Conservation (phyloP, 352 stramenopile genomes). For the Phytophthora litchii region DNA sequence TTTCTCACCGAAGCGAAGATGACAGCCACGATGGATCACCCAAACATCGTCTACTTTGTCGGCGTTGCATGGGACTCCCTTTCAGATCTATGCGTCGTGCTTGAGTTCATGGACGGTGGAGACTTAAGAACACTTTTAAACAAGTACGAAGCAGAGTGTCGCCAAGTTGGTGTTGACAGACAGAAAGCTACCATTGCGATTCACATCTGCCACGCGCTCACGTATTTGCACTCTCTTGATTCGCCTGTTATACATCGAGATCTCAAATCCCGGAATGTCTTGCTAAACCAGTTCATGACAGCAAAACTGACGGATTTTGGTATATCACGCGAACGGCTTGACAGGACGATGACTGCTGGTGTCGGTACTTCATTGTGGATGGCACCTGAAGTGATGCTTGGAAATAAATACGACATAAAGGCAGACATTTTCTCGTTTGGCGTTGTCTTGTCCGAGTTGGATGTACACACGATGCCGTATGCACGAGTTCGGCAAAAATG, state of each 20-base stretch:
- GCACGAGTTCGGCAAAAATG: not conserved
- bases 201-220: slow-evolving; percentile 31
- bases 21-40: slow-evolving; percentile 50
- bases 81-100: slow-evolving; percentile 41
- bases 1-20: slow-evolving; percentile 54
- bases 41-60: slow-evolving; percentile 54
- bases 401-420: slow-evolving; percentile 13
- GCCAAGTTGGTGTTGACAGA: slow-evolving; percentile 31
- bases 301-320: slow-evolving; percentile 77
- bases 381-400: slow-evolving; percentile 24
- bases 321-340: slow-evolving; percentile 51
- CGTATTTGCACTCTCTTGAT: slow-evolving; percentile 34
- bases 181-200: slow-evolving; percentile 39
- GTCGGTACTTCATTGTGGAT: slow-evolving; percentile 25
- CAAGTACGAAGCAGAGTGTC: slow-evolving; percentile 12
- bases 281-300: slow-evolving; percentile 43
- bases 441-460: slow-evolving; percentile 18
- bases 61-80: slow-evolving; percentile 59
- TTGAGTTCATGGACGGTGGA: slow-evolving; percentile 46
- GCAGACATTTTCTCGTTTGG: slow-evolving; percentile 24
- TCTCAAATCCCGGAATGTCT: slow-evolving; percentile 39
- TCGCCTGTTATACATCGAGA: slow-evolving; percentile 44
- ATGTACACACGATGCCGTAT: slow-evolving; percentile 18
- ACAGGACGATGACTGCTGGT: slow-evolving; percentile 32
- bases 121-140: slow-evolving; percentile 38